These are phyloP conservation scores for Pogostemon cablin DNA, from an alignment of 257 asterid species.

Conservation along the genomic window DNA sequence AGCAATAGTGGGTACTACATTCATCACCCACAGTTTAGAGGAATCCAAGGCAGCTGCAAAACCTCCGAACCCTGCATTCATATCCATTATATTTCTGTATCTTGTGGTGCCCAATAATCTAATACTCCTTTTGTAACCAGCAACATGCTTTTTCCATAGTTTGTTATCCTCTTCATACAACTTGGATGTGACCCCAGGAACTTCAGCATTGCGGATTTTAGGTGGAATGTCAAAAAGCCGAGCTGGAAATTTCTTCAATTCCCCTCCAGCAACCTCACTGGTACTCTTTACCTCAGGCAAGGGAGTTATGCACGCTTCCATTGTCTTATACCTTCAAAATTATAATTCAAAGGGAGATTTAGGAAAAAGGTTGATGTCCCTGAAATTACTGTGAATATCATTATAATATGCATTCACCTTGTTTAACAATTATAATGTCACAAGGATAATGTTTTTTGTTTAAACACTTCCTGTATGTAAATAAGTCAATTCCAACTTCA, in stretches of 20 bases:
- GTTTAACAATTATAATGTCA: too few species aligned
- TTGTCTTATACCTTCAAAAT: slow-evolving; percentile 69
- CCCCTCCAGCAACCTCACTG: slow-evolving; percentile 63
- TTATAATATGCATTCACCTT: neutral
- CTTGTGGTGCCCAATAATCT: slow-evolving; percentile 68
- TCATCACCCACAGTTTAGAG: slow-evolving; percentile 89
- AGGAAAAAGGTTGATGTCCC: neutral
- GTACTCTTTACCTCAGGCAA: slow-evolving; percentile 56
- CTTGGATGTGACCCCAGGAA: slow-evolving; percentile 65
- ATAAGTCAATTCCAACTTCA: too few species aligned
- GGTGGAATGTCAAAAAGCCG: slow-evolving; percentile 86
- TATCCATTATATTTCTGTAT: slow-evolving; percentile 88
- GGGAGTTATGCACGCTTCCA: slow-evolving; percentile 80
- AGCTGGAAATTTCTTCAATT: slow-evolving; percentile 71
- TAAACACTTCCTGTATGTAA: too few species aligned
- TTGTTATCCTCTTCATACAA: slow-evolving; percentile 65
- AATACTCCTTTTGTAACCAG: slow-evolving; percentile 57
- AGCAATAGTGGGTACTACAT: slow-evolving; percentile 79
- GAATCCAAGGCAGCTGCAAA: slow-evolving; percentile 90
- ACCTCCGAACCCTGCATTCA: slow-evolving; percentile 93
- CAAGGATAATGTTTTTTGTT: too few species aligned
- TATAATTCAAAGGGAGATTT: slow-evolving; percentile 6
- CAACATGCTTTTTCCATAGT: slow-evolving; percentile 75
- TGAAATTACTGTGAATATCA: neutral
- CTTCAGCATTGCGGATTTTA: slow-evolving; percentile 58